Evolutionary conservation across 192 early-diverging fungal genomes (phyloP), one percentile per base, ranked within the genome.

Genomic region (Backusella mclennaniae): DNA sequence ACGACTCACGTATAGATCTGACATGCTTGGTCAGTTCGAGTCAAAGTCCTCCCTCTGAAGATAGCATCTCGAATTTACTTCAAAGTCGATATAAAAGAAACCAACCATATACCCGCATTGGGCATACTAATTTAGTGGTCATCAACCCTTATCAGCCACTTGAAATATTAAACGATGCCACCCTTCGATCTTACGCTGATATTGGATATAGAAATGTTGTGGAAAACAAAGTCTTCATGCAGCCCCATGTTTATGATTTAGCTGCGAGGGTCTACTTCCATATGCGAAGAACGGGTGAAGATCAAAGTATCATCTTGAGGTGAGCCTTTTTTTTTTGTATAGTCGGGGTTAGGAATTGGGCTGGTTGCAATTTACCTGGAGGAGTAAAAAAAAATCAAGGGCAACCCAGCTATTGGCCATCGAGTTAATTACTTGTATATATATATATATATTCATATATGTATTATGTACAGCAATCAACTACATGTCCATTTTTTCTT

Each of bases 251-350:
- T 29, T 94, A 85, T 73, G 92, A 90, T 67, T 80, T 94, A 23
- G 93, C 92, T 9, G 87, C 89, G 31, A 88, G 84, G 35, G 86
- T 92, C 4, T 95, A 95, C 76, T 85, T 91, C 69, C 92, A 93
- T 69, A 82, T 95, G 83, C 82, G 93, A 70, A 80, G 92, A 69
- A 86, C 89, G 17, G 91, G 90, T 14, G 89, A 94, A 78, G 93
- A 95, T 83, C 93, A 95, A 77, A 82, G 84, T 66, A 84, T 95
- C 23, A 77, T 95, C 15, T 82, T 94, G 56, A 92, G 88, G 90
- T 85, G 85, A 75, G 66, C 8, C 31, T 74, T 67, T 63, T 35
- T 76, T 66, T 52, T 69, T 66, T 35, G 17, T 59, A 9, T 49
- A 23, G 67, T 71, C 69, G 69, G 69, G 69, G 69, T 44, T 71